Conservation (phyloP, 2,329 filamentous ascomycete species). For the Epichloe aotearoae region DNA sequence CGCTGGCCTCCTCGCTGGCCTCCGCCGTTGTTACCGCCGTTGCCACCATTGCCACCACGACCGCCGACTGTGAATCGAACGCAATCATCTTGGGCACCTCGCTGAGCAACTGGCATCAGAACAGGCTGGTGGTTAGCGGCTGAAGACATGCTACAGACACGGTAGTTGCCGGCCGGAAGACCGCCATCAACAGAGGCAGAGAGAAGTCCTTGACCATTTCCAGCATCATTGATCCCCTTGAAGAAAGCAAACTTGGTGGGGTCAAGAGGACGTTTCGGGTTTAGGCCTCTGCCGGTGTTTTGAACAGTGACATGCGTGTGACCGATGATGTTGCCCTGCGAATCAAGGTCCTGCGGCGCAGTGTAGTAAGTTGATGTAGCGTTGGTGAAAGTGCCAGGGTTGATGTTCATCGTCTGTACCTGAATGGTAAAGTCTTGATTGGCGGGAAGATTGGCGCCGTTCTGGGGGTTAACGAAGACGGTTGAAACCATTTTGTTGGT, state of each 20-base stretch:
- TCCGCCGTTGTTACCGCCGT: slow-evolving; percentile 9
- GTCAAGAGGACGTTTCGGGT: slow-evolving; percentile 38
- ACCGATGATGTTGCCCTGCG: slow-evolving; percentile 37
- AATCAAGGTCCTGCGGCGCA: slow-evolving; percentile 40
- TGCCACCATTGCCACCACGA: slow-evolving; percentile 8
- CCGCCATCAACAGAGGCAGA: slow-evolving; percentile 41
- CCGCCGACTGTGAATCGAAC: slow-evolving; percentile 41
- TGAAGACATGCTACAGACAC: slow-evolving; percentile 49
- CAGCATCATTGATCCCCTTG: slow-evolving; percentile 53
- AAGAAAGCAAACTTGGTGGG: slow-evolving; percentile 46
- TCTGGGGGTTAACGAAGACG: slow-evolving; percentile 38
- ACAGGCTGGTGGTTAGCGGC: slow-evolving; percentile 55
- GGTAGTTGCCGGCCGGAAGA: slow-evolving; percentile 49
- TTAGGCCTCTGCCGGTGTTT: slow-evolving; percentile 35
- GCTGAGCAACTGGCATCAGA: slow-evolving; percentile 52
- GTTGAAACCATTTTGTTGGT: slow-evolving; percentile 43
- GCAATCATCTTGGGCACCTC: slow-evolving; percentile 54
- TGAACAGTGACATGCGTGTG: slow-evolving; percentile 49
- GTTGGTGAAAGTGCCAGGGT: slow-evolving; percentile 48
- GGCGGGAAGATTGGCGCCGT: slow-evolving; percentile 32
- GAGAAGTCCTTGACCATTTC: slow-evolving; percentile 41
- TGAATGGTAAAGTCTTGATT: slow-evolving; percentile 38
- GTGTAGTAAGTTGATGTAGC: slow-evolving; percentile 47
- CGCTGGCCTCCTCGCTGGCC: slow-evolving; percentile 3
- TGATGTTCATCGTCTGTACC: slow-evolving; percentile 39